Evolutionary conservation across 2,329 filamentous ascomycete genomes (phyloP), one percentile per base, ranked within the genome.

Genomic region (Penicillium sp.): DNA sequence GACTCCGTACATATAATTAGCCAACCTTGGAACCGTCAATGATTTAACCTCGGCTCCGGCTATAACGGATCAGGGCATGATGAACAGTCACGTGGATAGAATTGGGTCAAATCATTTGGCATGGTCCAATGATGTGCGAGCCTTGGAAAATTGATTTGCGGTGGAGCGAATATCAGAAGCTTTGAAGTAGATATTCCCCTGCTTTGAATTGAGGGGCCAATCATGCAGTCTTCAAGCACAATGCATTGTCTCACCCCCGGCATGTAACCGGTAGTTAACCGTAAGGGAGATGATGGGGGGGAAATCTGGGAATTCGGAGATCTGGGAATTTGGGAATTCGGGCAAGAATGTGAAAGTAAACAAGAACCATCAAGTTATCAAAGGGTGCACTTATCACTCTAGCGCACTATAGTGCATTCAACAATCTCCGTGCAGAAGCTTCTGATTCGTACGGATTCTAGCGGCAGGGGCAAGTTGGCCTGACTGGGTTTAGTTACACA

Each of bases 401-500:
- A 29, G 39, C 2, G 21, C 21, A 15, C 13, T 5, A 7, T 39
- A 49, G 27, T 23, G 19, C 21, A 40, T 16, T 16, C 46, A n/a
- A 21, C 31, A 31, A 29, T 36, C 47, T 44, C 49, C 48, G 8
- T 27, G 16, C 8, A 13, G 5, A 13, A 1, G 1, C 6, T 4
- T 46, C 2, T 52, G 41, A 52, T 58, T 56, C 36, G 36, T 29
- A 34, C 47, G 52, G 47, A 34, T 36, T 25, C 16, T 25, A 50
- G 31, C 47, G 47, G 53, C 36, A 52, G 49, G 47, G 57, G 48
- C 21, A 56, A 45, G 9, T 33, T 52, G 10, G 23, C 53, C 53
- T 41, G 48, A 50, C 54, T 47, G 4, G 58, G 51, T 3, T 49
- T 59, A 40, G 56, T 59, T 46, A 48, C 43, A 49, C 39, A 55